These are phyloP conservation scores for Chlorella vulgaris DNA, from an alignment of 139 green algal species.

Conservation along the genomic window DNA sequence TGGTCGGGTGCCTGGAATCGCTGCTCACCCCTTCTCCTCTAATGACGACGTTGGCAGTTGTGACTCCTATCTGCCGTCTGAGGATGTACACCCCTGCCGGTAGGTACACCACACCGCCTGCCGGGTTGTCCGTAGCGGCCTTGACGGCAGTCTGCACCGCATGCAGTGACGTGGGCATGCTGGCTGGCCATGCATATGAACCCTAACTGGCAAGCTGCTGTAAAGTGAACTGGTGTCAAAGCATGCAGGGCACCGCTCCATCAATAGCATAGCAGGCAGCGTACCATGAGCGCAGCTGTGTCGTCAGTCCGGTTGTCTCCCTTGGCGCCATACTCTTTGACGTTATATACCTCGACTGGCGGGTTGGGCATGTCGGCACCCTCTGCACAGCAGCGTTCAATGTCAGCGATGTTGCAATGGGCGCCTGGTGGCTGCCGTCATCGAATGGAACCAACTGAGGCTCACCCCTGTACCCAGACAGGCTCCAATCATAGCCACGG, in stretches of 20 bases:
- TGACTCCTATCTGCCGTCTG: not conserved
- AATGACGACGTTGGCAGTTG: not conserved
- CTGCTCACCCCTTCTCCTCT: not conserved
- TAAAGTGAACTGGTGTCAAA: no score
- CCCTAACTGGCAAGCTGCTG: no score
- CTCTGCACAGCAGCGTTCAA: no score
- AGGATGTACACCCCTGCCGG: constrained; percentile 1
- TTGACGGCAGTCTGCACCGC: constrained; percentile 8
- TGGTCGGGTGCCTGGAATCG: no score
- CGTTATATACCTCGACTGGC: not conserved
- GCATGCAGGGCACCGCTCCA: no score
- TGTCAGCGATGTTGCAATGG: no score
- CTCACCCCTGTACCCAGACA: not conserved
- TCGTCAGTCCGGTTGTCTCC: not conserved
- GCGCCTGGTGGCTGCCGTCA: no score
- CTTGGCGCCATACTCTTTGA: not conserved
- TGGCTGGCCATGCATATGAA: not conserved
- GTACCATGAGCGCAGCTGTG: not conserved
- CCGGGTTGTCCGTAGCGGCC: not conserved
- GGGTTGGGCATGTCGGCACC: not conserved
- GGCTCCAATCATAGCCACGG: not conserved
- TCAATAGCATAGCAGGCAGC: no score
- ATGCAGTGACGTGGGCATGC: not conserved
- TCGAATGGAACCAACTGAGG: no score
- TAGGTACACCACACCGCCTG: not conserved